Percentiles rank a stretch among this genome's conserved stretches.
phyloP scores from a whole-genome alignment of 768 basidiomycete species.

The Naganishia randhawae region DNA sequence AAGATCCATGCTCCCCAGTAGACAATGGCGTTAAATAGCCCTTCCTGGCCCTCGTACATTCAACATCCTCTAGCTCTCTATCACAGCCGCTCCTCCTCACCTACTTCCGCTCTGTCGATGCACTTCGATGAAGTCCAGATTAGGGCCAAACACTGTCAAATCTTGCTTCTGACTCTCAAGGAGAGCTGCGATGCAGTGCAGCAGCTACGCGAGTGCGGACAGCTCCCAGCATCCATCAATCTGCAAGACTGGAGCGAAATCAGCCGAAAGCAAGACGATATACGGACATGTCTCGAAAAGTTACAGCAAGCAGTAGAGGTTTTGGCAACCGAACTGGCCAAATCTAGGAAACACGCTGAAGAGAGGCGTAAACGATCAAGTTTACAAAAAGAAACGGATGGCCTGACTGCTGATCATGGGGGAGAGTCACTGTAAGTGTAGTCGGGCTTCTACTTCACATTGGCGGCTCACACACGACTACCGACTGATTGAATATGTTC shows the following conservation, averaged over 20 bases:
- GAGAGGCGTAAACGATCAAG: not conserved
- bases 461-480: not conserved
- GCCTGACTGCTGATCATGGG: not conserved
- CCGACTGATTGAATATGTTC: not conserved
- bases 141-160: not conserved
- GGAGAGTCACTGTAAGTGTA: not conserved
- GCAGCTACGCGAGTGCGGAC: not conserved
- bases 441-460: not conserved
- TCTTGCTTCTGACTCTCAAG: not conserved
- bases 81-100: not conserved
- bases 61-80: not conserved
- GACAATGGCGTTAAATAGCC: not conserved
- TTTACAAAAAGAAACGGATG: not conserved
- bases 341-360: not conserved
- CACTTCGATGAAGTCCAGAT: not conserved
- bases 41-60: not conserved
- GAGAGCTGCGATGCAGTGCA: not conserved
- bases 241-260: not conserved
- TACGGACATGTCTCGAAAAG: not conserved
- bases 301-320: not conserved
- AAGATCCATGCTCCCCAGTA: not conserved
- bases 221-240: not conserved
- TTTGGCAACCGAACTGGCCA: not conserved
- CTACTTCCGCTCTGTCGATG: not conserved
- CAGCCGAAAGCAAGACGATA: not conserved